phyloP scores from a whole-genome alignment of 1,284 basidiomycete genomes.

The Leccinum insolens region DNA sequence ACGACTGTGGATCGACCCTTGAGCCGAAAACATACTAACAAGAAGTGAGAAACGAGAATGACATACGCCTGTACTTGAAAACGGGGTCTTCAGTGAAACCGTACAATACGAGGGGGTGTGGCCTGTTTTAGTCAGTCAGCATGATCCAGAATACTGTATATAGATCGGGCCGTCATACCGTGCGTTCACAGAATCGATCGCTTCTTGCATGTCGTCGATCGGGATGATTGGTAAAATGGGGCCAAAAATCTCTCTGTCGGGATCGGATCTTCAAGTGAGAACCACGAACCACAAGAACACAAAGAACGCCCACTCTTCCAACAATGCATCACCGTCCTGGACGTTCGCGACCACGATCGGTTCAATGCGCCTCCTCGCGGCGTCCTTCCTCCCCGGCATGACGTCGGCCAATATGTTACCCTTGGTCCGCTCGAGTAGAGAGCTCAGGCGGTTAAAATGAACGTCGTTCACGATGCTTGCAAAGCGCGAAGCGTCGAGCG shows the following conservation, averaged over 20 bases:
- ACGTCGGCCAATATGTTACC: conserved; percentile 54
- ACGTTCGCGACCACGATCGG: conserved; percentile 27
- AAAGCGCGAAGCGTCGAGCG: conserved; percentile 21
- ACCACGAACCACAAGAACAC: neutral
- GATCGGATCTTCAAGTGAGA: neutral
- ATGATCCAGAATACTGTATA: neutral
- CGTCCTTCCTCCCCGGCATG: conserved; percentile 48
- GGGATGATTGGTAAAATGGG: conserved; percentile 69
- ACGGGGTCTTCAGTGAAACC: conserved; percentile 33
- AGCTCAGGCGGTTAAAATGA: conserved; percentile 28
- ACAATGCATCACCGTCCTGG: conserved; percentile 21
- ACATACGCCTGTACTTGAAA: conserved; percentile 27
- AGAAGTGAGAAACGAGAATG: neutral
- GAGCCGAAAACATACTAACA: neutral
- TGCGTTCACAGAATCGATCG: conserved; percentile 44
- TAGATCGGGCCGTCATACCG: conserved; percentile 36
- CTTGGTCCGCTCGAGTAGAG: conserved; percentile 52
- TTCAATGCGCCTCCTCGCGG: conserved; percentile 33
- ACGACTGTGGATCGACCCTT: conserved; percentile 40
- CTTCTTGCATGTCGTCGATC: conserved; percentile 46
- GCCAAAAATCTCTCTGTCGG: conserved; percentile 64
- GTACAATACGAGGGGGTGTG: conserved; percentile 33
- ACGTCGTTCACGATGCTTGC: conserved; percentile 25
- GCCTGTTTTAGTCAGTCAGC: conserved; percentile 17
- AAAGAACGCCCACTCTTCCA: conserved; percentile 29